phyloP scores from a whole-genome alignment of 202 grass and related monocot species.

The Schoenoplectus tabernaemontani region DNA sequence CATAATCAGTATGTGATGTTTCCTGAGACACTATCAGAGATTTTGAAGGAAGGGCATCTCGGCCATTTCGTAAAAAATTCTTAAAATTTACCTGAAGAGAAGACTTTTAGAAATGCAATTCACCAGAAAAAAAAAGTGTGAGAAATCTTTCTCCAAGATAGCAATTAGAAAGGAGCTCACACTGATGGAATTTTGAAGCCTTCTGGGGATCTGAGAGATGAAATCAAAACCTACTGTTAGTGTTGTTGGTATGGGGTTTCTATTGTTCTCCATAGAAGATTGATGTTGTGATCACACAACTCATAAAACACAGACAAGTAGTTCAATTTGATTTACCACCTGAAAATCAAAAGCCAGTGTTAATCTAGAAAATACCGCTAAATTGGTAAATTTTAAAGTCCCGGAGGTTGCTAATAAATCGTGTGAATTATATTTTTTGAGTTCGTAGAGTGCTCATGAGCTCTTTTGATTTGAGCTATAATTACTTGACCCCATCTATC shows the following conservation, averaged over 20 bases:
- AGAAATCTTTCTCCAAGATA: neutral
- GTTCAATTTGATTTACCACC: neutral
- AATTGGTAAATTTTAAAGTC: neutral
- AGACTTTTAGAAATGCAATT: neutral
- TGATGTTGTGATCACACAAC: constrained; percentile 30
- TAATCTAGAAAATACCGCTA: neutral
- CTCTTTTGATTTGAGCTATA: neutral
- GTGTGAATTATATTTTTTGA: no score
- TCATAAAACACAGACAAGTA: neutral
- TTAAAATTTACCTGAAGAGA: constrained; percentile 44
- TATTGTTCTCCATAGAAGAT: constrained; percentile 16
- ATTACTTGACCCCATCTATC: neutral
- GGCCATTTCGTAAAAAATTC: constrained; percentile 34
- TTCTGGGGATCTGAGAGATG: constrained; percentile 55
- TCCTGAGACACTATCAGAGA: constrained; percentile 10
- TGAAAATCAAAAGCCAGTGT: neutral
- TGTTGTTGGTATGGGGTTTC: constrained; percentile 17
- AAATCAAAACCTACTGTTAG: constrained; percentile 31
- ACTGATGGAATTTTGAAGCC: constrained; percentile 65
- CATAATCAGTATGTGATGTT: constrained; percentile 11
- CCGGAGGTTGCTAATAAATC: no score
- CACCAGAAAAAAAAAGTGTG: neutral
- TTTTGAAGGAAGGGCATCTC: constrained; percentile 2
- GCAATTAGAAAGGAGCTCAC: constrained; percentile 19
- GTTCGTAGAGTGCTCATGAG: neutral